phyloP scores from a whole-genome alignment of 2,329 filamentous ascomycete species.

The Penicillium digitatum region DNA sequence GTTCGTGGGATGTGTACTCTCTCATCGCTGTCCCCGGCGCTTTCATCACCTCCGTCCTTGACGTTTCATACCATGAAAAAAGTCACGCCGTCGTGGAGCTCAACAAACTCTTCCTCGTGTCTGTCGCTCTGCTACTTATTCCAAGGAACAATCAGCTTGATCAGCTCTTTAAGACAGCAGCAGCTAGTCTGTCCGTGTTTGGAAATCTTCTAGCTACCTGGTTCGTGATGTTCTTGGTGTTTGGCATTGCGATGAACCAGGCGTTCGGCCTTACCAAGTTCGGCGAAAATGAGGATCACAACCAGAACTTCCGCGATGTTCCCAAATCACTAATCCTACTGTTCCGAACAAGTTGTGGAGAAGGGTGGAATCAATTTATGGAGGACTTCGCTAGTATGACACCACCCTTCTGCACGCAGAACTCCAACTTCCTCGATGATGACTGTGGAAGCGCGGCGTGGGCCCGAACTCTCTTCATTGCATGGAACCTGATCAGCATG shows the following conservation, averaged over 20 bases:
- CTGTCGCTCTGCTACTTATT: conserved; percentile 83
- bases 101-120: conserved; percentile 91
- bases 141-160: conserved; percentile 95
- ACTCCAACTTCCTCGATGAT: conserved; percentile 70
- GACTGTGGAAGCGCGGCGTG: conserved; percentile 90
- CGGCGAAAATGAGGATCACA: conserved; percentile 64
- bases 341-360: conserved; percentile 87
- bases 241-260: conserved; percentile 92
- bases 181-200: conserved; percentile 85
- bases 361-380: conserved; percentile 97
- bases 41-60: conserved; percentile 74
- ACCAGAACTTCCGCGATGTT: conserved; percentile 89
- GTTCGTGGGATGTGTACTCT: conserved; percentile 93
- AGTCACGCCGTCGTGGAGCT: conserved; percentile 66
- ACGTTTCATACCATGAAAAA: conserved; percentile 52
- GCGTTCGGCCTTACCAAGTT: conserved; percentile 94
- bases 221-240: conserved; percentile 95
- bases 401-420: conserved; percentile 74
- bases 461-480: conserved; percentile 85
- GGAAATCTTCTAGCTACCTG: conserved; percentile 90
- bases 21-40: conserved; percentile 74
- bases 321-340: conserved; percentile 90
- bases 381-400: conserved; percentile 82
- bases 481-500: conserved; percentile 99
- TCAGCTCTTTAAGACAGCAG: conserved; percentile 97